Conservation (phyloP, 2,329 filamentous ascomycete species). For the Fusarium siculi region DNA sequence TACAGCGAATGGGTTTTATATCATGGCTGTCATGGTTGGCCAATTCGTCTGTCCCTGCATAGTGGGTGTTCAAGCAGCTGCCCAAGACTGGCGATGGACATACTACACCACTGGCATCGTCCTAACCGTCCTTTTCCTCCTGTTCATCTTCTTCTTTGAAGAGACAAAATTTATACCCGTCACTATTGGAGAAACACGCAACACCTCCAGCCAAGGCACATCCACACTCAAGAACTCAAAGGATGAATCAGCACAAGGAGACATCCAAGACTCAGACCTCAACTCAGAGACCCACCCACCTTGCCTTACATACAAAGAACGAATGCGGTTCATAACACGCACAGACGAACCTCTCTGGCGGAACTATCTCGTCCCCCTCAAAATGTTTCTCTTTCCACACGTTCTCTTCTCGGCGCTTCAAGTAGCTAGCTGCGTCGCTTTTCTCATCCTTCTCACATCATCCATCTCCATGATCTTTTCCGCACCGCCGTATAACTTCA, state of each 20-base stretch:
- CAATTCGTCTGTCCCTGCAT: conserved; percentile 46
- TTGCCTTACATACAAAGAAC: conserved; percentile 1
- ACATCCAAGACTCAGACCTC: not conserved
- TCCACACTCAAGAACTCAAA: not conserved
- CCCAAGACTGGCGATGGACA: conserved; percentile 39
- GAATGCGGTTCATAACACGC: conserved; percentile 34
- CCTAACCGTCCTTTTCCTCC: conserved; percentile 28
- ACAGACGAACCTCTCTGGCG: conserved; percentile 30
- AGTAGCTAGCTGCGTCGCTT: conserved; percentile 45
- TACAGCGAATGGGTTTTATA: conserved; percentile 47
- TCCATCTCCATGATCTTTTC: conserved; percentile 51
- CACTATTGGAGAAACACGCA: not conserved
- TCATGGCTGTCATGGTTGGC: conserved; percentile 46
- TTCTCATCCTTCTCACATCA: conserved; percentile 38
- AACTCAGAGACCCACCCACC: not conserved
- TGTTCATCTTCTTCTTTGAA: conserved; percentile 41
- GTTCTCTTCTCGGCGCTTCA: conserved; percentile 53
- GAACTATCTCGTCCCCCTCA: conserved; percentile 27
- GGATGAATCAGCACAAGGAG: not conserved
- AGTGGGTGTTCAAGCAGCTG: conserved; percentile 39
- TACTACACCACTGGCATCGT: conserved; percentile 40
- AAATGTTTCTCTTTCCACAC: conserved; percentile 47
- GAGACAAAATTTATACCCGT: conserved; percentile 46
- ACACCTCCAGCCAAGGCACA: not conserved
- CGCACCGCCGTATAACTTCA: conserved; percentile 47